A percentile compares a stretch with the other conserved stretches of the same genome.
These are phyloP conservation scores for Colletotrichum liriopes DNA, from an alignment of 2,329 filamentous ascomycete genomes.

Conservation along the genomic window DNA sequence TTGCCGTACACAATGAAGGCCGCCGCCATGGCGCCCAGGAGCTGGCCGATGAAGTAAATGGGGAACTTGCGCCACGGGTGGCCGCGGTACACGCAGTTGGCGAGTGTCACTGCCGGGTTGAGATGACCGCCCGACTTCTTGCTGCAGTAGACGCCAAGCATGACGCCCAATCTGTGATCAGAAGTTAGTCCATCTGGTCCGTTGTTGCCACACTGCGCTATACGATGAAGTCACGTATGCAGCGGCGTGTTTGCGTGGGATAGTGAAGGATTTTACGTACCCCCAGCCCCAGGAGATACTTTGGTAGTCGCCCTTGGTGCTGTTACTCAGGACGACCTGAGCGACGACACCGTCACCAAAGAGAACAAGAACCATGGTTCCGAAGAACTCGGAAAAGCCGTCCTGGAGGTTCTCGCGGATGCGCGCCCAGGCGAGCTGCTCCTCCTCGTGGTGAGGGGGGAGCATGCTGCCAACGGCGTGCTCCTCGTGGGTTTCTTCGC, in stretches of 20 bases:
- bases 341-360: conserved; percentile 82
- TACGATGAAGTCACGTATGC: conserved; percentile 30
- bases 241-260: not conserved
- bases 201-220: not conserved
- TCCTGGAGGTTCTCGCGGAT: conserved; percentile 68
- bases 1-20: conserved; percentile 73
- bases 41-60: conserved; percentile 76
- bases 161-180: conserved; percentile 70
- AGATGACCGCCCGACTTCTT: conserved; percentile 78
- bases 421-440: conserved; percentile 64
- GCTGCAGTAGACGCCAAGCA: conserved; percentile 78
- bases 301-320: conserved; percentile 64
- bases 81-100: conserved; percentile 78
- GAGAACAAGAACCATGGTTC: conserved; percentile 77
- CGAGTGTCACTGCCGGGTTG: conserved; percentile 80
- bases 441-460: conserved; percentile 44
- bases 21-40: conserved; percentile 77
- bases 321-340: conserved; percentile 74
- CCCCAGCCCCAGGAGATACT: conserved; percentile 67
- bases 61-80: conserved; percentile 80
- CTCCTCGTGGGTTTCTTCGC: conserved; percentile 43
- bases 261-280: conserved; percentile 51
- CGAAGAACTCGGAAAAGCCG: conserved; percentile 77
- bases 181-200: conserved; percentile 14
- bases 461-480: conserved; percentile 39